Conservation (phyloP, 176 grass and related monocot species). For the Carex scoparia region DNA sequence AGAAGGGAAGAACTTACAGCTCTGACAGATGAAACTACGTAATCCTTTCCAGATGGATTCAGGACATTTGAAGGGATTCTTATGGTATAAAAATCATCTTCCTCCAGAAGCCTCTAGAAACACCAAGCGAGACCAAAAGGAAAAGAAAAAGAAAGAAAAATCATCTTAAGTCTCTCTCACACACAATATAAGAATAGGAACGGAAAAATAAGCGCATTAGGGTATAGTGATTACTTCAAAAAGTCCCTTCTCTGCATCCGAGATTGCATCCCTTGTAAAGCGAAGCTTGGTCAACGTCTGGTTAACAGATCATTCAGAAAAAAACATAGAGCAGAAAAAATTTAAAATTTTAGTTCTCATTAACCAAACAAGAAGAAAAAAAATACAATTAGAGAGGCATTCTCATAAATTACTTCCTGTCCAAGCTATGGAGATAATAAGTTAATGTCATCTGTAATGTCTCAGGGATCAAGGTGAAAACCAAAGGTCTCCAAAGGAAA, state of each 20-base stretch:
- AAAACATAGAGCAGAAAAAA: not conserved
- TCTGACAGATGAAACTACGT: slow-evolving; percentile 74
- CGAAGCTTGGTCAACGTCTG: slow-evolving; percentile 95
- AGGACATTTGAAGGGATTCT: slow-evolving; percentile 85
- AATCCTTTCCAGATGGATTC: slow-evolving; percentile 56
- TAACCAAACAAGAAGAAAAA: not conserved
- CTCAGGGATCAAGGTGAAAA: not conserved
- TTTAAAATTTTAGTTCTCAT: not conserved
- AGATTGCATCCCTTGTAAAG: slow-evolving; percentile 66
- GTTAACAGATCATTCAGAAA: slow-evolving; percentile 3
- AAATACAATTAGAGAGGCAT: not conserved
- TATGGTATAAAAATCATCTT: slow-evolving; percentile 83
- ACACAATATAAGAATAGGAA: not conserved
- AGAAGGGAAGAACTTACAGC: slow-evolving; percentile 57
- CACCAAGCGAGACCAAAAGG: slow-evolving; percentile 5
- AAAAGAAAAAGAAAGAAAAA: slow-evolving; percentile 10
- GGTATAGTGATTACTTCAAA: slow-evolving; percentile 57
- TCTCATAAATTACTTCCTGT: not conserved
- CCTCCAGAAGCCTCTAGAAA: slow-evolving; percentile 63
- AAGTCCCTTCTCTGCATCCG: slow-evolving; percentile 50
- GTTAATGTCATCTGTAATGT: not conserved
- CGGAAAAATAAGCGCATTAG: not conserved
- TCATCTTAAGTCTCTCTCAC: slow-evolving; percentile 6
- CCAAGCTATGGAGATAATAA: not conserved
- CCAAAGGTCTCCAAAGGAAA: not conserved